Conservation (phyloP, 2,329 filamentous ascomycete species). For the Penicillium sp. region DNA sequence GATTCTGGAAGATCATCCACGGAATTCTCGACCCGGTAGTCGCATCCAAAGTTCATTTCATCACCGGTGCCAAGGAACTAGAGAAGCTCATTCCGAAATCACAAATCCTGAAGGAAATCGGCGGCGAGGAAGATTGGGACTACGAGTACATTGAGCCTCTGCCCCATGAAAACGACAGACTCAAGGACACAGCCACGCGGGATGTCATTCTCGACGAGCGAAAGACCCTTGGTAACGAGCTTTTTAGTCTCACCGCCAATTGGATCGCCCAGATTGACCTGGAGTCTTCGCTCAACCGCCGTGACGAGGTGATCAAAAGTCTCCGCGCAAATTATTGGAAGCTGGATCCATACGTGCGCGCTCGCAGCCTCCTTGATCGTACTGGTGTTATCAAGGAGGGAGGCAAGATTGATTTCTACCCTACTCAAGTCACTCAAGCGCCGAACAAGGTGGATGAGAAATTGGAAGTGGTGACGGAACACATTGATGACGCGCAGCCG, state of each 20-base stretch:
- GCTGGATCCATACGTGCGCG: slow-evolving; percentile 19
- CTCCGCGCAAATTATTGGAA: slow-evolving; percentile 18
- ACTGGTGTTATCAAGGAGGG: slow-evolving; percentile 20
- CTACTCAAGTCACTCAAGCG: not conserved
- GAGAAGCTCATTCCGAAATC: slow-evolving; percentile 14
- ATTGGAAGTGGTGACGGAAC: not conserved
- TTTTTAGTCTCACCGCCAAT: slow-evolving; percentile 14
- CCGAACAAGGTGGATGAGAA: not conserved
- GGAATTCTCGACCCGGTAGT: slow-evolving; percentile 17
- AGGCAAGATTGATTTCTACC: slow-evolving; percentile 21
- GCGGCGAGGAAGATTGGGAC: slow-evolving; percentile 19
- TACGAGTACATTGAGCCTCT: slow-evolving; percentile 16
- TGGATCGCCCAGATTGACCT: slow-evolving; percentile 9
- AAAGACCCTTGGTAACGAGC: slow-evolving; percentile 12
- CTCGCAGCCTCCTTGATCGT: slow-evolving; percentile 19
- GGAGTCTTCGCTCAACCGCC: not conserved
- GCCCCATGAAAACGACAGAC: slow-evolving; percentile 12
- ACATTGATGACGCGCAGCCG: not conserved
- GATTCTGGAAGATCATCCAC: slow-evolving; percentile 21
- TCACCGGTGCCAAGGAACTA: slow-evolving; percentile 17
- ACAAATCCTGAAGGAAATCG: slow-evolving; percentile 19
- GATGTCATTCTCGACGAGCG: slow-evolving; percentile 10
- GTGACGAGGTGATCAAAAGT: slow-evolving; percentile 12
- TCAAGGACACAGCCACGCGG: slow-evolving; percentile 8
- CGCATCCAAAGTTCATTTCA: slow-evolving; percentile 17